Evolutionary conservation across 371 early-diverging fungal genomes (phyloP).

Genomic region (Homolaphlyctis polyrhiza): DNA sequence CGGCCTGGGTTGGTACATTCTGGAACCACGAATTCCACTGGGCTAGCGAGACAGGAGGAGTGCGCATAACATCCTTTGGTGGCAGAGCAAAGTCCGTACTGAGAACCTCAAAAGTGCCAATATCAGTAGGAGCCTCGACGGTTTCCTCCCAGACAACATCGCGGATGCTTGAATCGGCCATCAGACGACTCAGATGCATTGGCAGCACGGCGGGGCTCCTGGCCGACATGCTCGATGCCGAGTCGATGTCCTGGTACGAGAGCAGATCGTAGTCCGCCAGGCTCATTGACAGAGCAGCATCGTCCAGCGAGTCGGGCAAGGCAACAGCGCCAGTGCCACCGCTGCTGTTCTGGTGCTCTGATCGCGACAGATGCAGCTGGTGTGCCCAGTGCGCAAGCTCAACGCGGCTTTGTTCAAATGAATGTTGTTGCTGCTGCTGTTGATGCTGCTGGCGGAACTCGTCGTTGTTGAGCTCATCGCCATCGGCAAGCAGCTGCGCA

Average conservation of each 20-base stretch:
- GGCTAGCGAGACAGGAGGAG: conserved; percentile 9
- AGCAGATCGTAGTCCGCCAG: background rate
- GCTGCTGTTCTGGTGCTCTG: background rate
- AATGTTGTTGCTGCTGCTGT: background rate
- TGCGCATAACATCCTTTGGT: conserved; percentile 15
- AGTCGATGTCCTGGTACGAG: background rate
- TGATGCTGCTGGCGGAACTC: background rate
- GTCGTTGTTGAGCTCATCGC: too few species aligned
- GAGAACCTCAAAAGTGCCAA: conserved; percentile 53
- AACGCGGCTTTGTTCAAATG: conserved; percentile 20
- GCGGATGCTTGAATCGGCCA: background rate
- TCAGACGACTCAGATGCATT: background rate
- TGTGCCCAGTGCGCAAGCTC: conserved; percentile 26
- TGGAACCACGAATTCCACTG: background rate
- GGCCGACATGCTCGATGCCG: conserved; percentile 1
- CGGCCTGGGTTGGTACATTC: background rate
- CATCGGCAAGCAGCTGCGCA: too few species aligned
- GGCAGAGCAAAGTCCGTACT: conserved; percentile 25
- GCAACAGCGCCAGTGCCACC: background rate
- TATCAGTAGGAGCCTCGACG: conserved; percentile 35
- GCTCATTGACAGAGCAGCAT: background rate
- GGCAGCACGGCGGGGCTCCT: background rate
- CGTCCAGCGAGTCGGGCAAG: background rate
- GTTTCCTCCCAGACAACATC: conserved; percentile 28
- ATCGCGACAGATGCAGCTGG: conserved; percentile 18